phyloP scores from a whole-genome alignment of 2,329 filamentous ascomycete genomes.

The Dothidotthia symphoricarpi region DNA sequence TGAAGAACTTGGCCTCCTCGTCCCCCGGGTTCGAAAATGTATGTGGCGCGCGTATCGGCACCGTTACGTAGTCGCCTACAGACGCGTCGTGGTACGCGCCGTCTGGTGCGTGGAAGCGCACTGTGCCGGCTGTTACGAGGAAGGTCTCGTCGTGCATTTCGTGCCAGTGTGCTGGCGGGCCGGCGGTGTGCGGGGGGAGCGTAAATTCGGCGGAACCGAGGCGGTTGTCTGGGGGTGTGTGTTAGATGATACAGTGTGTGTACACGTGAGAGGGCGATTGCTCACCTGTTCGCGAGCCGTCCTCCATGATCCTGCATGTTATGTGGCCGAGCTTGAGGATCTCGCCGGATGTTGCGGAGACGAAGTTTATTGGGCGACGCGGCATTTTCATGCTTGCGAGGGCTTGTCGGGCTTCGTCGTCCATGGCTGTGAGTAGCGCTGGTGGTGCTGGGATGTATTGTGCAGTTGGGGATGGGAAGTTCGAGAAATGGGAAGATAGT shows the following conservation, averaged over 20 bases:
- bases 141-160: slow-evolving; percentile 60
- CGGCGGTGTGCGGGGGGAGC: slow-evolving; percentile 49
- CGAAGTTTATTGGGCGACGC: slow-evolving; percentile 48
- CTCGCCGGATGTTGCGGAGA: slow-evolving; percentile 51
- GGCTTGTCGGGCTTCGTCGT: slow-evolving; percentile 37
- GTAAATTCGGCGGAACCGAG: slow-evolving; percentile 51
- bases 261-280: too few species aligned
- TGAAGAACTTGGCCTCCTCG: slow-evolving; percentile 56
- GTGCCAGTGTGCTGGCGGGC: slow-evolving; percentile 54
- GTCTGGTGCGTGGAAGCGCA: slow-evolving; percentile 53
- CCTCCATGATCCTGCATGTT: slow-evolving; percentile 53
- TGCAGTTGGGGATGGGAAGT: too few species aligned
- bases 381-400: slow-evolving; percentile 42
- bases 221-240: slow-evolving; percentile 44
- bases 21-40: slow-evolving; percentile 58
- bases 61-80: slow-evolving; percentile 55
- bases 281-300: slow-evolving; percentile 51
- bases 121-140: slow-evolving; percentile 52
- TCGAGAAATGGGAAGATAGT: neutral
- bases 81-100: slow-evolving; percentile 49
- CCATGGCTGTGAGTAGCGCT: slow-evolving; percentile 35
- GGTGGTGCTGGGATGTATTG: too few species aligned
- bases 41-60: slow-evolving; percentile 56
- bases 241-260: too few species aligned
- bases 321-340: slow-evolving; percentile 51